Conservation (phyloP, 2,329 filamentous ascomycete genomes). For the Paecilomyces fulvus region DNA sequence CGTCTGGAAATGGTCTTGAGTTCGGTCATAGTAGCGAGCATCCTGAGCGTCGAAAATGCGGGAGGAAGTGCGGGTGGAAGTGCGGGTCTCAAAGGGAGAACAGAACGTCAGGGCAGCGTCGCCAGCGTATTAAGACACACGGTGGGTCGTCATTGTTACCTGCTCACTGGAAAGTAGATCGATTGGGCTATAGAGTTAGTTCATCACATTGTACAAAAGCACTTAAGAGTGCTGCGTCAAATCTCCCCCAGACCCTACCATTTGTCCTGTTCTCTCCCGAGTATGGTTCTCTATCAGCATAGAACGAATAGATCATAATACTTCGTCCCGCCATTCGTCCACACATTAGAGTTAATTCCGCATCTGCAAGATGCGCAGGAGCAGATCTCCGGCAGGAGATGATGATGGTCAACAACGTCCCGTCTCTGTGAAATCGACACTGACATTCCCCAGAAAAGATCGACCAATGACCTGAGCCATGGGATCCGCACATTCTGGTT, state of each 20-base stretch:
- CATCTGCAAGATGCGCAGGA: background rate
- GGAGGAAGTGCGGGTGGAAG: too few relatives aligned
- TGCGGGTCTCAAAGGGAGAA: background rate
- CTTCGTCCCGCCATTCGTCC: background rate
- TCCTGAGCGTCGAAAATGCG: background rate
- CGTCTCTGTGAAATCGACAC: constrained; percentile 1
- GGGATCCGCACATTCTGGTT: background rate
- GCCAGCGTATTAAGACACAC: background rate
- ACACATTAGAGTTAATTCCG: background rate
- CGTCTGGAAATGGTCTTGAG: background rate
- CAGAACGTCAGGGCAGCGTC: background rate
- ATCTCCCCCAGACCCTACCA: too few relatives aligned
- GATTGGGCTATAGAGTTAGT: background rate
- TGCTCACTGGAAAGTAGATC: background rate
- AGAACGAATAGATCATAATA: background rate
- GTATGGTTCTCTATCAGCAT: background rate
- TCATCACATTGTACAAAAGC: background rate
- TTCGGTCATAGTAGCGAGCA: background rate
- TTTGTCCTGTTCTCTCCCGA: background rate
- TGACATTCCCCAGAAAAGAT: background rate
- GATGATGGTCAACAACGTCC: background rate
- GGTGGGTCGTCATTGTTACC: background rate
- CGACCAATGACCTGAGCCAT: constrained; percentile 1
- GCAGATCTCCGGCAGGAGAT: constrained; percentile 1
- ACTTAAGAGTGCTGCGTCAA: too few relatives aligned